These are phyloP conservation scores for Obelidium mucronatum DNA, from an alignment of 192 early-diverging fungal species.

Conservation along the genomic window DNA sequence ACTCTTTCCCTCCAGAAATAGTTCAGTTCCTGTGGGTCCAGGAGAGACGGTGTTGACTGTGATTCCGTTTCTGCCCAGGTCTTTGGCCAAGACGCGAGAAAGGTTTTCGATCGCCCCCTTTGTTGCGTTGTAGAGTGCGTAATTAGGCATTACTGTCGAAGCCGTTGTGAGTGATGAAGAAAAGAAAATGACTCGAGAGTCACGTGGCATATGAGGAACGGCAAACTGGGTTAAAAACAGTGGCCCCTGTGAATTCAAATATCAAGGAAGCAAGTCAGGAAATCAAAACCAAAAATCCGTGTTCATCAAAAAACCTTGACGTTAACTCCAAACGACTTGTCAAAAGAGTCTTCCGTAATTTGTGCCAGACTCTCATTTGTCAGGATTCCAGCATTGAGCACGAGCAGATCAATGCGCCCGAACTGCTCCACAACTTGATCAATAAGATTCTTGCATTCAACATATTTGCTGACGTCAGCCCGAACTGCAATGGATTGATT, in stretches of 20 bases:
- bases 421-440: conserved; percentile 41
- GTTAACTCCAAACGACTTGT: conserved; percentile 44
- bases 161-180: conserved; percentile 41
- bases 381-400: conserved; percentile 55
- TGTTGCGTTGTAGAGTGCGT: conserved; percentile 42
- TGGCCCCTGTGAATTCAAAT: too few relatives aligned
- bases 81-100: conserved; percentile 29
- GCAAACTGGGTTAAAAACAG: conserved; percentile 46
- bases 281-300: too few relatives aligned
- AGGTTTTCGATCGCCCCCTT: conserved; percentile 39
- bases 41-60: conserved; percentile 37
- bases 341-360: conserved; percentile 46
- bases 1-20: conserved; percentile 27
- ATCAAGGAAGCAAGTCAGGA: too few relatives aligned
- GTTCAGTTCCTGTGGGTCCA: conserved; percentile 33
- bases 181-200: conserved; percentile 49
- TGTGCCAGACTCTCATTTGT: conserved; percentile 30
- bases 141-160: conserved; percentile 29
- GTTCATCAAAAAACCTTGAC: too few relatives aligned
- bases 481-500: conserved; percentile 48
- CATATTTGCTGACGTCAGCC: conserved; percentile 44
- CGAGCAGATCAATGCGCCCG: conserved; percentile 50
- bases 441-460: conserved; percentile 37
- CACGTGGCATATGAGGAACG: conserved; percentile 37
- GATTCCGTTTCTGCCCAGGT: conserved; percentile 25